Percentiles rank a stretch among this genome's conserved stretches.
These are phyloP conservation scores for Epichloe aotearoae DNA, from an alignment of 2,329 filamentous ascomycete genomes.

Conservation along the genomic window DNA sequence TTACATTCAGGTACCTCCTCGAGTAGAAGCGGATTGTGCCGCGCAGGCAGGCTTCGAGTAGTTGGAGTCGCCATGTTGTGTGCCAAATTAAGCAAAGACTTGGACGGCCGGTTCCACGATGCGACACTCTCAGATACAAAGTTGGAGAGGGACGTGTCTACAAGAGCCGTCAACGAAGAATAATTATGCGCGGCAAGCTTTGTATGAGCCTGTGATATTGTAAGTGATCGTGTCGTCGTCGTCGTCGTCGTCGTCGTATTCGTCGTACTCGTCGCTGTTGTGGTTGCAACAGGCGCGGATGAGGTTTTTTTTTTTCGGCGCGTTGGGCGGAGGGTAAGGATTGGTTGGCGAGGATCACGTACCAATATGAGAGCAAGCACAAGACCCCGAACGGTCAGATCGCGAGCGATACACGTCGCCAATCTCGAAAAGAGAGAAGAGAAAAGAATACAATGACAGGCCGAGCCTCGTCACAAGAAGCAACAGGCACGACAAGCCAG, in stretches of 20 bases:
- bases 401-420: background rate
- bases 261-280: background rate
- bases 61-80: slow-evolving; percentile 22
- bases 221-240: background rate
- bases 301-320: background rate
- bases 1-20: slow-evolving; percentile 52
- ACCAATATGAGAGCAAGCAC: background rate
- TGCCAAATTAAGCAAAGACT: background rate
- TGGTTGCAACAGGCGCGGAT: background rate
- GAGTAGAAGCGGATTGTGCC: slow-evolving; percentile 53
- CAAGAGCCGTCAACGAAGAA: background rate
- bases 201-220: background rate
- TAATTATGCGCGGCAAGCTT: background rate
- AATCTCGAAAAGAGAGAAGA: background rate
- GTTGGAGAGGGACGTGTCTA: background rate
- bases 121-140: background rate
- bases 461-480: slow-evolving; percentile 2
- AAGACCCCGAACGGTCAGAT: background rate
- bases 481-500: slow-evolving; percentile 3
- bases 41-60: slow-evolving; percentile 39
- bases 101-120: background rate
- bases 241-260: background rate
- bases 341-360: background rate
- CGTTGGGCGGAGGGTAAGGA: background rate
- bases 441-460: slow-evolving; percentile 1